Conservation (phyloP, 257 asterid species). For the Linaria vulgaris region DNA sequence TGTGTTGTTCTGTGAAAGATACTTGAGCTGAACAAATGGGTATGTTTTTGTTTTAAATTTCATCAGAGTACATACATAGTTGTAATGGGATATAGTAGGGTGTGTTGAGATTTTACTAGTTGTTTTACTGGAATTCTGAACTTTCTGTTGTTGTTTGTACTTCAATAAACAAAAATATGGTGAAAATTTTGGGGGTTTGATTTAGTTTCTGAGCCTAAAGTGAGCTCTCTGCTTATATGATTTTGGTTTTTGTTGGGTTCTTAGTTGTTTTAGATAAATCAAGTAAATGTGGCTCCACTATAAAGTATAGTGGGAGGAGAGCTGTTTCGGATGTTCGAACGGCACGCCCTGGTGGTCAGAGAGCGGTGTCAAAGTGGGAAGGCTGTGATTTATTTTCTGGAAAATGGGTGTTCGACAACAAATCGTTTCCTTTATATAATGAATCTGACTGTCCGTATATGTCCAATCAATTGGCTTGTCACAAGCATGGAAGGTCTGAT, state of each 20-base stretch:
- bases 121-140: not conserved
- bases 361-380: conserved; percentile 32
- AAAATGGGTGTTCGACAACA: conserved; percentile 51
- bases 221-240: conserved; percentile 10
- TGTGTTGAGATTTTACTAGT: no score
- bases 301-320: conserved; percentile 67
- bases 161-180: conserved; percentile 3
- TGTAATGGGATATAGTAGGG: not conserved
- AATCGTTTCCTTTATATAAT: conserved; percentile 41
- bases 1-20: conserved; percentile 3
- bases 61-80: conserved; percentile 11
- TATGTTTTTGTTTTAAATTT: not conserved
- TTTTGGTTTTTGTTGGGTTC: conserved; percentile 18
- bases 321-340: conserved; percentile 34
- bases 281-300: conserved; percentile 61
- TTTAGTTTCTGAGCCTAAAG: not conserved
- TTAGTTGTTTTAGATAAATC: conserved; percentile 57
- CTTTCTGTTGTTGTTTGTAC: conserved; percentile 6
- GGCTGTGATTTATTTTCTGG: conserved; percentile 50
- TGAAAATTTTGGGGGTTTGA: conserved; percentile 4
- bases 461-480: conserved; percentile 67
- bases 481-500: conserved; percentile 53
- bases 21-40: not conserved
- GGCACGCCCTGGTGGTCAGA: conserved; percentile 32
- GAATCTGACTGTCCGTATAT: conserved; percentile 53